Conservation (phyloP, 225 moss, liverwort and hornwort species). For the Bryoerythrophyllum caledonicum region DNA sequence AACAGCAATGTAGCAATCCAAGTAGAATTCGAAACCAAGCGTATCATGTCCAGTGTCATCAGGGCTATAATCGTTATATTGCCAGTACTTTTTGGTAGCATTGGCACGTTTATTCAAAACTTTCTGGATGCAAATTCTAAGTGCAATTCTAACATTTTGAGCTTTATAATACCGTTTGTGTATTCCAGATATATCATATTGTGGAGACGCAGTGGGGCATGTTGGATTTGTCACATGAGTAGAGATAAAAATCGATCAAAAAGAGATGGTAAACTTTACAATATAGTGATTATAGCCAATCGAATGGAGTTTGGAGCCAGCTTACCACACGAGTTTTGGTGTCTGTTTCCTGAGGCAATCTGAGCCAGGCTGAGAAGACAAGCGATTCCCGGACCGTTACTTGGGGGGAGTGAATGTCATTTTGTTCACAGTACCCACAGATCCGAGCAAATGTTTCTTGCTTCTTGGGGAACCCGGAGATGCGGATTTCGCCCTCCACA, state of each 20-base stretch:
- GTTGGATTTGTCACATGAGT: no score
- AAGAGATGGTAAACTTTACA: no score
- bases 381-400: slow-evolving; percentile 86
- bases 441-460: slow-evolving; percentile 84
- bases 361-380: slow-evolving; percentile 79
- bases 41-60: not conserved
- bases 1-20: not conserved
- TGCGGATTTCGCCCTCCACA: slow-evolving; percentile 80
- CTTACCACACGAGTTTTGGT: slow-evolving; percentile 45
- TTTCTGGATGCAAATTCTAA: no score
- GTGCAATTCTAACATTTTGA: no score
- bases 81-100: no score
- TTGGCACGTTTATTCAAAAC: no score
- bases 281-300: no score
- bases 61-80: no score
- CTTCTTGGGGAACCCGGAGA: slow-evolving; percentile 76
- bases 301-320: not conserved
- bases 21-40: not conserved
- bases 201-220: no score
- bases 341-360: slow-evolving; percentile 55
- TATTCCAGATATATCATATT: no score
- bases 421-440: slow-evolving; percentile 90
- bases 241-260: no score
- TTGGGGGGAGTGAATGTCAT: slow-evolving; percentile 91
- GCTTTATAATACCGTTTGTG: no score